Evolutionary conservation across 495 filamentous ascomycete species (phyloP), one percentile per base, ranked within the genome.

Genomic region (Podospora fimiseda): DNA sequence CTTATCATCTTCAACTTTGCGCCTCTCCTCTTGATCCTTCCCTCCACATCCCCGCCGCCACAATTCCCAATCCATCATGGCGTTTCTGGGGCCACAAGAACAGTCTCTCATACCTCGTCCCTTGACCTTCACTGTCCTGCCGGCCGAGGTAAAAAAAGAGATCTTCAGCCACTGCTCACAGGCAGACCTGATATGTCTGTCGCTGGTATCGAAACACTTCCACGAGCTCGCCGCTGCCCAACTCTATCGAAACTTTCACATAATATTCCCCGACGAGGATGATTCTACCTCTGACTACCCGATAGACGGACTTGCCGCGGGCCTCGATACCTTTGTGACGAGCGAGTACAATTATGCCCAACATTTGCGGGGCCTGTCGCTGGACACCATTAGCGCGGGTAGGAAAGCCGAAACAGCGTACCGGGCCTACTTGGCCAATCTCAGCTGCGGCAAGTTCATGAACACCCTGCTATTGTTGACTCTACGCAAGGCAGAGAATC

Each of bases 321-420:
- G 79, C 6, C 67, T 86, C 30, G 74, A 81, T 45, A 83, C 82
- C 9, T 75, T 86, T 33, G 76, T 72, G 38, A 73, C 75, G 6
- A 84, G 81, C 68, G 72, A 82, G 33, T 78, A 80, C 60, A 68
- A 83, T 57, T 82, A 84, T 71, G 81, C 77, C 15, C 63, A 70
- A 57, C 71, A 82, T 57, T 66, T 84, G 37, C 70, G 70, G 43
- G 67, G 74, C 39, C 64, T 82, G 3, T 67, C 65, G 9, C 64
- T 82, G 27, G 78, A 80, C 49, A 74, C 75, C 0, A 61, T 75
- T 5, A 70, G 64, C 59, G 61, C 68, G 4, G 74, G 74, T 3
- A 60, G 66, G 13, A 73, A 73, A 59, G 74, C 68, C 5, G 74
- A 77, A 43, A 51, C 59, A 1, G 66, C 72, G 4, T 78, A 78